Percentiles rank a stretch among this genome's conserved stretches.
These are phyloP conservation scores for Citrus hindsii DNA, from an alignment of 345 rosid genomes.

Conservation along the genomic window DNA sequence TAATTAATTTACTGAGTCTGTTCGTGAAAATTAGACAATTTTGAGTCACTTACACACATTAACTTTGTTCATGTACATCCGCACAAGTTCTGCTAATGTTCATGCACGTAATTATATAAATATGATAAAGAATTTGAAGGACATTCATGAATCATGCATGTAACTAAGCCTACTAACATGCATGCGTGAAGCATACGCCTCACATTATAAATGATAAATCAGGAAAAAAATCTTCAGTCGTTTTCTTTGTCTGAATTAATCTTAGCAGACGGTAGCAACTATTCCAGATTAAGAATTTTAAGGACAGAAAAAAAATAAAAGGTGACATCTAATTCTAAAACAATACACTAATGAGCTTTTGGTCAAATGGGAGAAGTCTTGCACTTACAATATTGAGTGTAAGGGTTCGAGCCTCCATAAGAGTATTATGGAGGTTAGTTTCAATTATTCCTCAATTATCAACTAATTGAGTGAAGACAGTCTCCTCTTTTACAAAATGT, in stretches of 20 bases:
- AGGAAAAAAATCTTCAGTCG: no score
- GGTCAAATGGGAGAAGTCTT: no score
- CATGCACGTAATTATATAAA: no score
- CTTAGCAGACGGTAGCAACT: neutral
- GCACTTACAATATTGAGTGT: no score
- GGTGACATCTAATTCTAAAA: no score
- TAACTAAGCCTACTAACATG: neutral
- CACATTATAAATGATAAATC: neutral
- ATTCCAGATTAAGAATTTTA: neutral
- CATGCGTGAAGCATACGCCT: neutral
- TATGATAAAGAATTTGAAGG: neutral
- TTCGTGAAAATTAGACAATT: neutral
- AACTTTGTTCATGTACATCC: neutral
- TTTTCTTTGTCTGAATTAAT: neutral
- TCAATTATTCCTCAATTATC: no score
- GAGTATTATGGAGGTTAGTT: no score
- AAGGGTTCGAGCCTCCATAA: no score
- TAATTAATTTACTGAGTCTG: neutral
- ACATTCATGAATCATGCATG: neutral
- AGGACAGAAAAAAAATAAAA: no score
- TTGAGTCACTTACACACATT: neutral
- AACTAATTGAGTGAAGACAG: no score
- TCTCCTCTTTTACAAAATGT: no score
- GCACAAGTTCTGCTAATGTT: neutral
- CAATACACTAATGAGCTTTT: no score